Evolutionary conservation across 2,329 filamentous ascomycete genomes (phyloP), one percentile per base, ranked within the genome.

Genomic region (Cladosporium sp.): DNA sequence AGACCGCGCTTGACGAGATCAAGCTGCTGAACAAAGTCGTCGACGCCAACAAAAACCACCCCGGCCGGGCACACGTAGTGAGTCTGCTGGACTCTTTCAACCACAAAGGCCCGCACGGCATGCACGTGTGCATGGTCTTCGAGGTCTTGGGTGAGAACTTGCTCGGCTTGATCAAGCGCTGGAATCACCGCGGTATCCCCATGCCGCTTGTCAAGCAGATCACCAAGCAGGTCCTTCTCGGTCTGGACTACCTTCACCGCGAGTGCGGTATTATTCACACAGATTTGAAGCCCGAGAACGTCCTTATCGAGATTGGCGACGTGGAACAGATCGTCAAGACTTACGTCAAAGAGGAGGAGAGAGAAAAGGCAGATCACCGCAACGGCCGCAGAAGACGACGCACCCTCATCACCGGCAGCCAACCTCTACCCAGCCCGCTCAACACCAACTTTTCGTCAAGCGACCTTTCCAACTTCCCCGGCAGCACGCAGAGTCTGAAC

Each of bases 181-280:
- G 92, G 91, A 96, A 97, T 70, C 93, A 97, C 70, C 83, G 93
- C 56, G 93, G 93, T 45, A 97, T 98, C 54, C 93, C 93, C 41
- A 95, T 95, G 85, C 82, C 89, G 13, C 79, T 98, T 11, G 93
- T 97, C 68, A 96, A 96, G 77, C 93, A 97, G 71, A 98, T 98
- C 72, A 95, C 93, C 31, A 97, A 97, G 72, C 93, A 98, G 74
- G 93, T 97, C 9, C 79, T 98, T 44, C 82, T 98, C 28, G 93
- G 93, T 38, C 78, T 98, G 58, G 93, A 98, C 71, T 97, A 97
- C 69, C 80, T 98, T 37, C 93, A 98, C 70, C 85, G 93, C 63
- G 92, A 98, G 73, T 98, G 93, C 72, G 93, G 93, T 67, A 97
- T 98, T 73, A 96, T 98, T 66, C 93, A 98, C 72, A 97, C 93